Base-by-base conservation (phyloP, 2,329 filamentous ascomycete species). In the Dactylellina haptotyla region DNA sequence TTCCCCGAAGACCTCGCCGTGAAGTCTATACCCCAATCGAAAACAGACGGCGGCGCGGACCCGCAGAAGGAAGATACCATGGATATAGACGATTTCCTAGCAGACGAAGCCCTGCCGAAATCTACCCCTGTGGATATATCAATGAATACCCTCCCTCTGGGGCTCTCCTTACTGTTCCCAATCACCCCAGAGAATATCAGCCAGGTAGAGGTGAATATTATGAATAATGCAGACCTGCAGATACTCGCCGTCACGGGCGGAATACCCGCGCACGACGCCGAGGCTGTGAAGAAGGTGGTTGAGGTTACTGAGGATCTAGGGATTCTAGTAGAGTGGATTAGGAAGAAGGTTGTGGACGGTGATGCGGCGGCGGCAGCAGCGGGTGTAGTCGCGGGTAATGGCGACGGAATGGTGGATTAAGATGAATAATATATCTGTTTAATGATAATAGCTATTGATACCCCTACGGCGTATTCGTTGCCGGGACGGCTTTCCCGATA, bases 251-350 rank as follows among this genome's bases (percentile, higher is more conserved):
- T 76, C 9, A 65, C 48, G 2, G 59, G 54, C 8, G 67, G 67
- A 1, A 59, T 65, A 1, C 59, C 59, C 0, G 37, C 43, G 58
- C 25, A 72, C 28, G 28, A 75, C 70, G 39, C 72, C 64, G 72
- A 66, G 18, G 43, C 32, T 30, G 51, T 77, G 3, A 71, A 72
- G 18, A 43, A 72, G 30, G 71, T 62, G 37, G 48, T 75, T 8
- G 76, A 77, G 28, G 58, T 72, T 28, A 65, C 57, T 16, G 76
- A 75, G 32, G 75, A 67, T n/a, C 70, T 78, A 10, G 56, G 66
- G 16, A 41, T 78, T 30, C 62, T 72, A 1, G 75, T 75, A 12
- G 76, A 75, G 32, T 75, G 72, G 72, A 18, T 72, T 37, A 62
- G 43, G 51, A 62, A 25, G 45, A 50, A 39, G 41, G 32, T 23